phyloP scores from a whole-genome alignment of 257 asterid species.

The Forsythia suspensa region DNA sequence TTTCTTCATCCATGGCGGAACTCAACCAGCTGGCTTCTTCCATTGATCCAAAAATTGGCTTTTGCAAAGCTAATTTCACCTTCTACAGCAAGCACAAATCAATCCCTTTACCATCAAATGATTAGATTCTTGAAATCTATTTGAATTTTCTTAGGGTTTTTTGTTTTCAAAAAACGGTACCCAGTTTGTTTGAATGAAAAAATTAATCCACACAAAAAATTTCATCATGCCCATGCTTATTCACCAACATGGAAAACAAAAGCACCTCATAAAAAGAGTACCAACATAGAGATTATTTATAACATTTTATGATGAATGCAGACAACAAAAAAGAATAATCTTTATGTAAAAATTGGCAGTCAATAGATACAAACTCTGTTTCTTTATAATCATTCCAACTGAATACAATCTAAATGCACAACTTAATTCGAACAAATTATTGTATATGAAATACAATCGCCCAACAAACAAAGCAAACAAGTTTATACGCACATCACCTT shows the following conservation, averaged over 20 bases:
- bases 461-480: slow-evolving; percentile 19
- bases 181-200: background rate
- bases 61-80: too few relatives aligned
- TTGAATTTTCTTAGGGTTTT: too few relatives aligned
- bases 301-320: background rate
- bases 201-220: background rate
- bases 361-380: background rate
- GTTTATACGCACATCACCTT: slow-evolving; percentile 58
- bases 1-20: too few relatives aligned
- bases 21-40: too few relatives aligned
- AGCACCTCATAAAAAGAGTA: background rate
- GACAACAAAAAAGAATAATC: background rate
- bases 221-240: background rate
- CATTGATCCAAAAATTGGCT: too few relatives aligned
- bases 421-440: background rate
- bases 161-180: too few relatives aligned
- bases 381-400: too few relatives aligned
- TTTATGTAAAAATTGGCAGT: background rate
- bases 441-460: slow-evolving; percentile 6
- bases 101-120: too few relatives aligned
- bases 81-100: too few relatives aligned
- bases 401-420: background rate
- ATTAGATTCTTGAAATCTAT: too few relatives aligned
- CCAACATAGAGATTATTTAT: background rate
- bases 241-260: background rate